Evolutionary conservation across 805 yeast genomes (phyloP).

Genomic region (Metschnikowia lachancei): DNA sequence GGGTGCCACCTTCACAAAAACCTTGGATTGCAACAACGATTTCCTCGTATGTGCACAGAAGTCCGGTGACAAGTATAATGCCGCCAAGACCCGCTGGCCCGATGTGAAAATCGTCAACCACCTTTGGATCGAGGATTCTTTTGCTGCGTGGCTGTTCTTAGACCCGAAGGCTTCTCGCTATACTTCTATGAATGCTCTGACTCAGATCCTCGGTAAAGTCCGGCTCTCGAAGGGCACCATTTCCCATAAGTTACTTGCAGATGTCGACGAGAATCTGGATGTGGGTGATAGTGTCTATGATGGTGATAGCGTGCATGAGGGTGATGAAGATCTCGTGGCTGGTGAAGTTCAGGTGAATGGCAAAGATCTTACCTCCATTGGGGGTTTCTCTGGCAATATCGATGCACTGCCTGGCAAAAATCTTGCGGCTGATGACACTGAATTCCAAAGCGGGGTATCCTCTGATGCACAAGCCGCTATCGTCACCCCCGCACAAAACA

Average conservation of each 20-base stretch:
- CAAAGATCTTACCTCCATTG: not conserved
- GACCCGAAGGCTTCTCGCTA: slow-evolving; percentile 48
- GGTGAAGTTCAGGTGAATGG: not conserved
- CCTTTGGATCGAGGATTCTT: slow-evolving; percentile 86
- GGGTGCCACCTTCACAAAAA: slow-evolving; percentile 76
- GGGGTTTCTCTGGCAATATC: too few relatives aligned
- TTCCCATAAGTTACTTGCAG: not conserved
- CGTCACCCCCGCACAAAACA: not conserved
- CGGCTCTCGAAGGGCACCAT: slow-evolving; percentile 1
- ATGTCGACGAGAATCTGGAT: slow-evolving; percentile 16
- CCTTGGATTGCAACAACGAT: slow-evolving; percentile 63
- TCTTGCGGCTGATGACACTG: not conserved
- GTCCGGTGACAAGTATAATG: slow-evolving; percentile 69
- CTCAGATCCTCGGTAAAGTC: slow-evolving; percentile 9
- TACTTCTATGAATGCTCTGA: slow-evolving; percentile 29
- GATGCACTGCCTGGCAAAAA: not conserved
- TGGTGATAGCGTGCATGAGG: slow-evolving; percentile 17
- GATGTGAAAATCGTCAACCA: slow-evolving; percentile 65
- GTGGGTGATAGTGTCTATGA: slow-evolving; percentile 10
- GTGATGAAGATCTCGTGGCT: not conserved
- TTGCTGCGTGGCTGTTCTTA: slow-evolving; percentile 52
- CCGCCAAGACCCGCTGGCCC: slow-evolving; percentile 64
- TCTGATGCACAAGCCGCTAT: not conserved
- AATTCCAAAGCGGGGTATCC: not conserved
- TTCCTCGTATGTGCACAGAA: slow-evolving; percentile 68